Evolutionary conservation across 73 alveolate species (phyloP).

Genomic region (Paramecium pentaurelia): DNA sequence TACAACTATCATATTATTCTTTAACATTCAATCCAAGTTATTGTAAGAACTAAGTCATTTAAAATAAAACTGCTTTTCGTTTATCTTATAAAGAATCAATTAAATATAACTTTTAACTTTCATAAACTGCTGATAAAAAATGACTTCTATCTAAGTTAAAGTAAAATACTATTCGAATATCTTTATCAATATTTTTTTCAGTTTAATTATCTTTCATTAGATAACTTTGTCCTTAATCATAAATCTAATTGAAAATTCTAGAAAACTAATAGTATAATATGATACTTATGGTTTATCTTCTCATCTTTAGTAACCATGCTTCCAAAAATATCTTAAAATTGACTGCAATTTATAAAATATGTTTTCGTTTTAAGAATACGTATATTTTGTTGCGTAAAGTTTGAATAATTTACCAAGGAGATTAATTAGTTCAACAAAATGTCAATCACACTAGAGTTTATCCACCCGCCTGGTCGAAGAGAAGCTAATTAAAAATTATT

Average conservation of each 20-base stretch:
- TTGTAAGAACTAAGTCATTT: not conserved
- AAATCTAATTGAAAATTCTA: not conserved
- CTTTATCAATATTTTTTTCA: not conserved
- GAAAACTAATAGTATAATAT: not conserved
- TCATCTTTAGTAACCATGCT: not conserved
- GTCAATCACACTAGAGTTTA: not conserved
- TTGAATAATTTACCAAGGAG: not conserved
- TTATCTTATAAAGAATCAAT: not conserved
- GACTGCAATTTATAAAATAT: not conserved
- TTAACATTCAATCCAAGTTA: not conserved
- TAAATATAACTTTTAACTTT: not conserved
- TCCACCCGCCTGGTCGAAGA: not conserved
- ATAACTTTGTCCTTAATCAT: not conserved
- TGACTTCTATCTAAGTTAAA: not conserved
- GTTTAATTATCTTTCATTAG: not conserved
- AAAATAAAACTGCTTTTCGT: not conserved
- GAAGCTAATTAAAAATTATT: constrained; percentile 17
- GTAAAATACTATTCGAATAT: not conserved
- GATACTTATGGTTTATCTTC: not conserved
- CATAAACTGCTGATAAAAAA: not conserved
- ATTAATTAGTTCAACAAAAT: not conserved
- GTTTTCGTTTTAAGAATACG: not conserved
- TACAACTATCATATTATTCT: not conserved
- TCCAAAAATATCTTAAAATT: not conserved
- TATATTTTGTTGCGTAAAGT: not conserved